Base-by-base conservation (phyloP, 2,329 filamentous ascomycete genomes). In the Alternaria sp. region DNA sequence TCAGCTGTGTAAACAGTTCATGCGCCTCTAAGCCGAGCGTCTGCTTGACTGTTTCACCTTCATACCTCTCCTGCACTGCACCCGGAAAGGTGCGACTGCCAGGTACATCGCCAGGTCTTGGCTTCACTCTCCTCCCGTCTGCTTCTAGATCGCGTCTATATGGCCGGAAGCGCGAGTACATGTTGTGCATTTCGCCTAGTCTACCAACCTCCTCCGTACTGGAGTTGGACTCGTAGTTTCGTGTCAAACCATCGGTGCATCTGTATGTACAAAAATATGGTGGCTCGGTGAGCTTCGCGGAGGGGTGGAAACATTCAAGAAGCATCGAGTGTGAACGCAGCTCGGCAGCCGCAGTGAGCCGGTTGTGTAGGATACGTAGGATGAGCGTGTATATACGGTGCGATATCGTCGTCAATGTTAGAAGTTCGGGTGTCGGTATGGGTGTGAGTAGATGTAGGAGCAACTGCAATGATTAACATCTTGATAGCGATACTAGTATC, bases 251-350 rank as follows among this genome's bases (percentile, higher is more conserved):
- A 63, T 87, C 81, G 2, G 88, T 92, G 29, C 85, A 86, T 10
- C 88, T 80, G 62, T 89, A 89, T 42, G 86, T 81, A 76, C 91
- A 93, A 71, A 85, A 84, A 11, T 92, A 82, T 54, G 87, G 88
- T 0, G 90, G 89, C 21, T 90, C 88, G 5, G 84, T 88, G 49
- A 90, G 81, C 74, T 88, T 89, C 24, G 84, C 87, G 62, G 83
- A 86, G 0, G 91, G 91, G 63, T 90, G 90, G 71, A 90, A 93
- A 74, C 90, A 92, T 78, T 94, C 90, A 40, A 96, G 85, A 36
- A 93, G 86, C 37, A 95, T 78, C 53, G 88, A 85, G 70, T 91
- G 86, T 36, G 86, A 84, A 36, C 83, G 78, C 7, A 89, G 77
- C 3, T 84, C 78, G 4, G 86, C 83, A 21, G 86, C 85, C 21